These are phyloP conservation scores for Mortierella sp. DNA, from an alignment of 371 early-diverging fungal genomes.

Conservation along the genomic window DNA sequence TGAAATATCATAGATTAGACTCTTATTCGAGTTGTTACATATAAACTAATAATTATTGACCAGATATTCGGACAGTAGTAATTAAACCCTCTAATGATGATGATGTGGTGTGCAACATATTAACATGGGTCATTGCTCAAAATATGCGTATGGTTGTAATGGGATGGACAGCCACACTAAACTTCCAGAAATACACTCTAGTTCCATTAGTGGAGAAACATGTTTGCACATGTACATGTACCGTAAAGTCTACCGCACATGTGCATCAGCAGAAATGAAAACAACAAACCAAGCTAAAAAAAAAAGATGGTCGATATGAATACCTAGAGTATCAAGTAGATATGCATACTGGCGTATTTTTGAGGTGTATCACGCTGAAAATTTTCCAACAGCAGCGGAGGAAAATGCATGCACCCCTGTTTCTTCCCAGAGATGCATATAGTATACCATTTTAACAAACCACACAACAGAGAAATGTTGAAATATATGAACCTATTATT, in stretches of 20 bases:
- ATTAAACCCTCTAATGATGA: too few species aligned
- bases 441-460: neutral
- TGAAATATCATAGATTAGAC: neutral
- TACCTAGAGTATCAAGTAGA: neutral
- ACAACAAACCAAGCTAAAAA: neutral
- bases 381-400: neutral
- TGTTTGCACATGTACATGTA: neutral
- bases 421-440: neutral
- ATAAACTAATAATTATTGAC: neutral
- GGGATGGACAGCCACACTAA: neutral
- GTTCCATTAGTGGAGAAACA: neutral
- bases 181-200: neutral
- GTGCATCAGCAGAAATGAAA: too few species aligned
- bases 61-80: too few species aligned
- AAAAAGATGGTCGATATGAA: neutral
- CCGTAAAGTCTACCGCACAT: too few species aligned
- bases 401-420: slow-evolving; percentile 5
- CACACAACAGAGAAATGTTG: neutral
- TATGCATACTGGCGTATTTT: neutral
- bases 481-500: too few species aligned
- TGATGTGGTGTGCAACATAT: too few species aligned
- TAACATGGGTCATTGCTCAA: too few species aligned
- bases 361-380: neutral
- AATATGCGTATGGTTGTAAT: neutral
- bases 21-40: neutral